Evolutionary conservation across 192 early-diverging fungal species (phyloP).

Genomic region (Coemansia sp.): DNA sequence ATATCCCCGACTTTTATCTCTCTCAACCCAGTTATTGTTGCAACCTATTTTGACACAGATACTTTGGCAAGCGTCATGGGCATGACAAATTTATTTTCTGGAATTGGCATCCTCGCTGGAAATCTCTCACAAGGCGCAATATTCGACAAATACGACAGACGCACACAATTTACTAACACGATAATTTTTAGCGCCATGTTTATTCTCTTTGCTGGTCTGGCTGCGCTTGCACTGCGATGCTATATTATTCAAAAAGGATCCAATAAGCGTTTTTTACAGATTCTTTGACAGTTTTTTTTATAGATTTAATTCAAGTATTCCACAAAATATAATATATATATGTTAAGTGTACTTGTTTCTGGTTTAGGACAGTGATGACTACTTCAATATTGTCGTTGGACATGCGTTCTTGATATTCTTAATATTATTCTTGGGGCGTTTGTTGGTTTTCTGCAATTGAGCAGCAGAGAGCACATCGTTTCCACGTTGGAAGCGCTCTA

Average conservation of each 20-base stretch:
- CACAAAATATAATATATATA: too few species aligned
- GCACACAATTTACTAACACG: slow-evolving; percentile 38
- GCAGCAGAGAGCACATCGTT: too few species aligned
- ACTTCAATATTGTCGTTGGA: too few species aligned
- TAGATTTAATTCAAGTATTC: background rate
- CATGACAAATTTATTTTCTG: slow-evolving; percentile 44
- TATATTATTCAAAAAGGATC: slow-evolving; percentile 12
- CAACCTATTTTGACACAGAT: slow-evolving; percentile 25
- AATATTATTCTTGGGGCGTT: too few species aligned
- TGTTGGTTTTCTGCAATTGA: too few species aligned
- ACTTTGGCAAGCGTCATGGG: slow-evolving; percentile 42
- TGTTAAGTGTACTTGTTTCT: too few species aligned
- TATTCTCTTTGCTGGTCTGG: slow-evolving; percentile 33
- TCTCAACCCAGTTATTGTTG: slow-evolving; percentile 43
- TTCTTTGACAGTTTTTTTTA: slow-evolving; percentile 7
- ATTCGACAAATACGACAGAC: slow-evolving; percentile 46
- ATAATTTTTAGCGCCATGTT: slow-evolving; percentile 47
- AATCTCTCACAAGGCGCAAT: slow-evolving; percentile 46
- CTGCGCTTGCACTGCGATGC: slow-evolving; percentile 14
- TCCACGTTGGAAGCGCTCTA: too few species aligned
- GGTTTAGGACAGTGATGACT: too few species aligned
- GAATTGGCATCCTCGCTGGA: slow-evolving; percentile 33
- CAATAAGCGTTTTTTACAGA: slow-evolving; percentile 15
- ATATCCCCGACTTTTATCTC: slow-evolving; percentile 49
- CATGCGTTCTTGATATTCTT: too few species aligned